Base-by-base conservation (phyloP, 2,329 filamentous ascomycete genomes). In the Hymenoscyphus repandus region DNA sequence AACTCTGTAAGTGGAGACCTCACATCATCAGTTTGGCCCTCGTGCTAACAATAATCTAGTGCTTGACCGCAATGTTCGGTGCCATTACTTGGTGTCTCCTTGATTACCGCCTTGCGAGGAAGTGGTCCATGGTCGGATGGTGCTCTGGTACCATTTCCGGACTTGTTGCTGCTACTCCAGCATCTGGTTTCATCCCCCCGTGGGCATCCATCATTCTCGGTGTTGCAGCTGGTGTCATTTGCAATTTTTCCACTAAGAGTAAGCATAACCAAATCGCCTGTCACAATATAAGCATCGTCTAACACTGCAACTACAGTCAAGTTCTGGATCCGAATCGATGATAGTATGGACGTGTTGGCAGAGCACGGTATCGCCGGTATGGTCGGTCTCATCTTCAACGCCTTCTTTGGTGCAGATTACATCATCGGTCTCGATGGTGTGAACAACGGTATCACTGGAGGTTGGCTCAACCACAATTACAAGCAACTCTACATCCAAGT, bases 1-100 rank as follows among this genome's bases (percentile, higher is more conserved):
- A 97, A 97, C 79, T 90, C 88, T 53, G 46, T 49, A 49, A 49
- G 39, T 22, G 5, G 12, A 15, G 30, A 39, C 95, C 91, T 74
- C 69, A 96, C 65, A 93, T 90, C 44, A 27, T 10, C 10, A 15
- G 36, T 41, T 27, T 30, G 4, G n/a, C 3, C 5, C 11, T n/a
- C 7, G 3, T 13, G 11, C 10, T 42, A 30, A 31, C 36, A 36
- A 49, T 15, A 15, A 4, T 32, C 15, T 36, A 49, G 46, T 96
- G 93, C 75, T 53, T 66, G 45, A 57, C 64, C 34, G 92, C 90
- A 68, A 90, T 90, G 75, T 95, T 96, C 64, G 92, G 83, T 37
- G 86, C 90, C 58, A 88, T 93, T 70, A 88, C 90, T 48, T 99
- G 93, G 93, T 90, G 91, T 64, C 72, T 97, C 43, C 89, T 97